These are phyloP conservation scores for Stephanodiscus minutulus DNA, from an alignment of 108 stramenopile genomes.

Conservation along the genomic window DNA sequence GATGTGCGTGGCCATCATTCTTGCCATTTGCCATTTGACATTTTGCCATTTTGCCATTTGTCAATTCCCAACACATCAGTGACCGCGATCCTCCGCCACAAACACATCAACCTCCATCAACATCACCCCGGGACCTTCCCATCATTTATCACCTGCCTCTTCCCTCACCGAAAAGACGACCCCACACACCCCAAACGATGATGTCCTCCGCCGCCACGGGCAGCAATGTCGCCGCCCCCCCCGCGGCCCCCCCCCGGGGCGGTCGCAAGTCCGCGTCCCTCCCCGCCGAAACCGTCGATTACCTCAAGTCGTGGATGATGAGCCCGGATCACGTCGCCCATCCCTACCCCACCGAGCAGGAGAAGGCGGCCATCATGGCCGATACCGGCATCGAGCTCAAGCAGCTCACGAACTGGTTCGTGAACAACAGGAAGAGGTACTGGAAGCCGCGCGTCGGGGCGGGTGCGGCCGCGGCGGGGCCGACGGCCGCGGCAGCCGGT, in stretches of 20 bases:
- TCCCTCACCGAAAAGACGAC: too few species aligned
- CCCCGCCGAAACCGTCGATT: conserved; percentile 83
- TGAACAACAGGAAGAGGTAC: conserved; percentile 90
- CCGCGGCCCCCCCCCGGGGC: not conserved
- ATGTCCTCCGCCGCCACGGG: not conserved
- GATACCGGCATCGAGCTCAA: conserved; percentile 90
- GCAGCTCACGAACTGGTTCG: conserved; percentile 93
- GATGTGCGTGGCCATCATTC: too few species aligned
- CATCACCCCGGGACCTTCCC: too few species aligned
- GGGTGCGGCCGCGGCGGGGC: conserved; percentile 19
- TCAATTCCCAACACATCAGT: too few species aligned
- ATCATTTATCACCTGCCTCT: too few species aligned
- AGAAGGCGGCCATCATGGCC: conserved; percentile 86
- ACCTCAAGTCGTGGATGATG: conserved; percentile 93
- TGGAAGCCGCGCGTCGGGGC: conserved; percentile 90
- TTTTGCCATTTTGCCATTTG: too few species aligned
- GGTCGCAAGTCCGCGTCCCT: conserved; percentile 64
- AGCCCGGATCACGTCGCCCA: conserved; percentile 88
- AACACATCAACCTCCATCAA: too few species aligned
- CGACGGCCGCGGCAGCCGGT: conserved; percentile 56
- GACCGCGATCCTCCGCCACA: too few species aligned
- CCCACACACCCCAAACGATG: too few species aligned
- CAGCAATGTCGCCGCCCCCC: not conserved
- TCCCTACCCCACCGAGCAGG: conserved; percentile 93
- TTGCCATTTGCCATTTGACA: too few species aligned